Evolutionary conservation across 768 basidiomycete species (phyloP).

Genomic region (Pleurotus cornucopiae): DNA sequence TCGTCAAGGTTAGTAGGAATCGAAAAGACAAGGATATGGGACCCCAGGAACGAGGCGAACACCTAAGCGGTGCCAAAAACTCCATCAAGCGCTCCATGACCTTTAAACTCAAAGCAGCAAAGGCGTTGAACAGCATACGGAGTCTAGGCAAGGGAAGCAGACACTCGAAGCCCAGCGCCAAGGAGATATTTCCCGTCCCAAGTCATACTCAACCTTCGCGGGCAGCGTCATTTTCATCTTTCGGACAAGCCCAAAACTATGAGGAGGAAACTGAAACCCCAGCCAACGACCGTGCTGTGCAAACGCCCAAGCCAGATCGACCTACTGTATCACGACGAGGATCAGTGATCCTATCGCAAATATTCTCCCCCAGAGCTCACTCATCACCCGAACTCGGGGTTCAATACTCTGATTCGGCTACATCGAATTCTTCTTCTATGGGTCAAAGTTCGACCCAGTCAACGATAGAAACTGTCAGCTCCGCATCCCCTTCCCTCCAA

Average conservation of each 20-base stretch:
- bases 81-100: constrained; percentile 33
- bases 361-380: constrained; percentile 25
- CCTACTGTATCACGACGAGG: constrained; percentile 34
- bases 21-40: constrained; percentile 14
- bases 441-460: constrained; percentile 1
- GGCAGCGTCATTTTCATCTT: constrained; percentile 5
- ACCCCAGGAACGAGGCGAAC: neutral
- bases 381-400: constrained; percentile 20
- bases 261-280: neutral
- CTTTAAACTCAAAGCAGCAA: constrained; percentile 42
- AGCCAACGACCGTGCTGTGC: constrained; percentile 12
- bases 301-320: constrained; percentile 22
- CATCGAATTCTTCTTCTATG: constrained; percentile 19
- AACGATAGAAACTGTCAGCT: constrained; percentile 4
- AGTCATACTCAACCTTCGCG: constrained; percentile 9
- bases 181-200: constrained; percentile 26
- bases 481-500: constrained; percentile 1
- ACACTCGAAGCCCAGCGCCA: constrained; percentile 30
- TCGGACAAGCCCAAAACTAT: neutral
- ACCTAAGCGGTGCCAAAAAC: constrained; percentile 11
- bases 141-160: constrained; percentile 32
- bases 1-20: constrained; percentile 45
- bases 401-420: constrained; percentile 24
- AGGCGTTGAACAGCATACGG: constrained; percentile 42
- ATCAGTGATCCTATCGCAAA: constrained; percentile 32